Evolutionary conservation across 352 stramenopile species (phyloP).

Genomic region (Phytophthora agathidicida): DNA sequence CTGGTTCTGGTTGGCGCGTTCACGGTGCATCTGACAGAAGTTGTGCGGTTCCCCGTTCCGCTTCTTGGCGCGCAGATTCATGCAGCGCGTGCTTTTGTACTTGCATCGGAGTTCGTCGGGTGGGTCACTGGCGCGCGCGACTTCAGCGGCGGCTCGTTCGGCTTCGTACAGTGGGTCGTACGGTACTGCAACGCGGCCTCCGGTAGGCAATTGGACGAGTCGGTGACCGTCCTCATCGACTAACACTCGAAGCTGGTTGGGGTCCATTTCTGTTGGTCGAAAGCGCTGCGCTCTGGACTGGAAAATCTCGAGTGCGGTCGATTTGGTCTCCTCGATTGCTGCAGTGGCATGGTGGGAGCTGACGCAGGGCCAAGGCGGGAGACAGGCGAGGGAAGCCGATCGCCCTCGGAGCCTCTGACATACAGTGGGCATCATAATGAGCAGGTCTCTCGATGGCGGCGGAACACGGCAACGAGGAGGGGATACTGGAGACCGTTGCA

Average conservation of each 20-base stretch:
- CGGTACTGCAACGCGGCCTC: slow-evolving; percentile 31
- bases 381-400: slow-evolving; percentile 36
- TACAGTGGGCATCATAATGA: slow-evolving; percentile 3
- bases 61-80: slow-evolving; percentile 48
- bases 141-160: slow-evolving; percentile 18
- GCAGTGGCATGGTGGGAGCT: slow-evolving; percentile 17
- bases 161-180: slow-evolving; percentile 30
- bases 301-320: slow-evolving; percentile 37
- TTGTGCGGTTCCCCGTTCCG: slow-evolving; percentile 56
- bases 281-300: slow-evolving; percentile 14
- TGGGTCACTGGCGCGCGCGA: slow-evolving; percentile 20
- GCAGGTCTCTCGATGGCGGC: not conserved
- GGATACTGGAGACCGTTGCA: not conserved
- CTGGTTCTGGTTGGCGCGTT: slow-evolving; percentile 73
- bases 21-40: slow-evolving; percentile 55
- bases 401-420: slow-evolving; percentile 7
- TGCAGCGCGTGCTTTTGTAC: slow-evolving; percentile 57
- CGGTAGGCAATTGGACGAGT: slow-evolving; percentile 36
- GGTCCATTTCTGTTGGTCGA: slow-evolving; percentile 28
- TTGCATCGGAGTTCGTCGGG: slow-evolving; percentile 43
- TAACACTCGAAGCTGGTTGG: slow-evolving; percentile 18
- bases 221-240: slow-evolving; percentile 34
- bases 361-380: slow-evolving; percentile 33
- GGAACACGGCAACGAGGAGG: slow-evolving; percentile 7
- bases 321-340: slow-evolving; percentile 14